Conservation (phyloP, 805 yeast genomes). For the Tetrapisispora fleetii region DNA sequence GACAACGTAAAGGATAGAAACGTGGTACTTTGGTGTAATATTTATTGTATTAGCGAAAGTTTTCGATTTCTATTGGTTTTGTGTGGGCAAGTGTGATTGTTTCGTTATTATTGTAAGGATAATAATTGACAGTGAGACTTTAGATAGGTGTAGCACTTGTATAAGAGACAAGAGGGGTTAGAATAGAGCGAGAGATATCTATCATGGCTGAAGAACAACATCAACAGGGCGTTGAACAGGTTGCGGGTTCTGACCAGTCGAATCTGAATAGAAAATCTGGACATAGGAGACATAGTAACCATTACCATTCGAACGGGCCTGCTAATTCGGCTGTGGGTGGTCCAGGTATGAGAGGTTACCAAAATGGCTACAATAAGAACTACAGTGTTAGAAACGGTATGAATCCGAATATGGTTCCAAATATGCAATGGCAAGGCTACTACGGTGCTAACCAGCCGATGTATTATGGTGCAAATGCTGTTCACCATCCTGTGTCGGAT, state of each 20-base stretch:
- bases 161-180: no score
- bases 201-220: constrained; percentile 3
- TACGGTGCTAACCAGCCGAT: constrained; percentile 3
- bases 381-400: constrained; percentile 1
- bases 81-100: not conserved
- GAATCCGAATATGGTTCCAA: constrained; percentile 1
- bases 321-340: not conserved
- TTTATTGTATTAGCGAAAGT: not conserved
- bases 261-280: not conserved
- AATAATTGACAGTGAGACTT: no score
- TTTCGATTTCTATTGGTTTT: not conserved
- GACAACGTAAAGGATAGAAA: no score
- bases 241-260: not conserved
- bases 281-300: not conserved
- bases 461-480: constrained; percentile 2
- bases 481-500: not conserved
- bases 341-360: constrained; percentile 19
- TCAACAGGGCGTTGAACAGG: not conserved
- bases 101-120: no score
- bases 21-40: no score
- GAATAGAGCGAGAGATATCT: no score
- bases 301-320: not conserved
- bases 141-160: no score
- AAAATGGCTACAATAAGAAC: constrained; percentile 59
- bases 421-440: constrained; percentile 4